phyloP scores from a whole-genome alignment of 768 basidiomycete genomes.

The Collybiopsis confluens region DNA sequence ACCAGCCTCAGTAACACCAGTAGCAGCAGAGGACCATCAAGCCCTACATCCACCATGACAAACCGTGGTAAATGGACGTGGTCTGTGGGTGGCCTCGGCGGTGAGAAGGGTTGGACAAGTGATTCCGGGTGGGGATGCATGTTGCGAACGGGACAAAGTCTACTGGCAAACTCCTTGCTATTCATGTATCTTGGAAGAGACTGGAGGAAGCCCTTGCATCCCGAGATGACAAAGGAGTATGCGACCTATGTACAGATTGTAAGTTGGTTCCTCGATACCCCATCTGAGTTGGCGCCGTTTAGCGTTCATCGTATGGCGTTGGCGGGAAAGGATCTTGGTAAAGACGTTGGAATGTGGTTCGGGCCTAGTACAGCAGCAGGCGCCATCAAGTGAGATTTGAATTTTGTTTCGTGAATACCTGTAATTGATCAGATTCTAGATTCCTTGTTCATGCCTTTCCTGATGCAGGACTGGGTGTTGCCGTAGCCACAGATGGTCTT shows the following conservation, averaged over 20 bases:
- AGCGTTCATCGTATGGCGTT: constrained; percentile 95
- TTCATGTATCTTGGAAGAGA: constrained; percentile 77
- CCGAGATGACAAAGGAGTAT: constrained; percentile 58
- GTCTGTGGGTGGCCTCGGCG: constrained; percentile 36
- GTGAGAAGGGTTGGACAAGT: constrained; percentile 77
- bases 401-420: neutral
- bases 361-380: constrained; percentile 97
- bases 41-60: constrained; percentile 36
- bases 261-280: constrained; percentile 94
- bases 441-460: constrained; percentile 76
- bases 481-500: constrained; percentile 77
- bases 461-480: constrained; percentile 74
- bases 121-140: constrained; percentile 93
- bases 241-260: constrained; percentile 88
- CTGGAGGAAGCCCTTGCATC: constrained; percentile 74
- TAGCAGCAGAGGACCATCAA: constrained; percentile 16
- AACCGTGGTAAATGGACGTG: constrained; percentile 58
- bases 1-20: constrained; percentile 9
- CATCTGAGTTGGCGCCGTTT: constrained; percentile 80
- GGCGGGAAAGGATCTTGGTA: constrained; percentile 91
- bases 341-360: constrained; percentile 96
- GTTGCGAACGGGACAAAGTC: constrained; percentile 80
- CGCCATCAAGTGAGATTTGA: constrained; percentile 75
- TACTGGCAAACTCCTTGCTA: constrained; percentile 78
- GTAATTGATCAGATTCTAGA: constrained; percentile 31